Percentiles rank a stretch among this genome's conserved stretches.
Evolutionary conservation across 208 protist species (phyloP).

Genomic region (Leishmania gerbilli): DNA sequence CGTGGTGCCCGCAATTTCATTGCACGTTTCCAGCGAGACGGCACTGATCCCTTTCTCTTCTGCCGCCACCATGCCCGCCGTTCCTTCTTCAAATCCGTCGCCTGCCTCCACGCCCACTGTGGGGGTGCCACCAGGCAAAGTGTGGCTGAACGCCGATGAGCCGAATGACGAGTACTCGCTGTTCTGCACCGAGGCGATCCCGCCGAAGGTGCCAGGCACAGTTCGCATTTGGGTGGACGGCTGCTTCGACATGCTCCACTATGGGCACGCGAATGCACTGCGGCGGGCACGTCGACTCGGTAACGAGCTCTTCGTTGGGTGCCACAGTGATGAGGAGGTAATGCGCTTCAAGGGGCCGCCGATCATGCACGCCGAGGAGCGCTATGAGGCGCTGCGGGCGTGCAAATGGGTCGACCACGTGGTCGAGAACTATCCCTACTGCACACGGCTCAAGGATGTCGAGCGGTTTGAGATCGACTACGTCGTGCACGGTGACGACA

Average conservation of each 20-base stretch:
- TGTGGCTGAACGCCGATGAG: conserved; percentile 75
- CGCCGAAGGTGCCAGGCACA: conserved; percentile 67
- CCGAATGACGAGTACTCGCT: conserved; percentile 69
- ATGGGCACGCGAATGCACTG: conserved; percentile 89
- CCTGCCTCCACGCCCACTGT: background rate
- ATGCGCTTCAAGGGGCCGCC: conserved; percentile 95
- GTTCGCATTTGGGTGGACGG: conserved; percentile 90
- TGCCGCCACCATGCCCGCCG: background rate
- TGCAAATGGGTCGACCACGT: conserved; percentile 99
- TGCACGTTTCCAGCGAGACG: background rate
- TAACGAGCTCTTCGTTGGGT: conserved; percentile 96
- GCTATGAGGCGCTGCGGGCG: conserved; percentile 92
- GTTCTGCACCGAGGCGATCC: conserved; percentile 42
- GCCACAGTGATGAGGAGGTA: conserved; percentile 97
- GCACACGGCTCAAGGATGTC: conserved; percentile 90
- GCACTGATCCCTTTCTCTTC: background rate
- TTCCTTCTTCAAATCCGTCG: background rate
- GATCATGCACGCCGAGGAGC: conserved; percentile 97
- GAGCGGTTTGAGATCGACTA: conserved; percentile 95
- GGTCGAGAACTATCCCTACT: conserved; percentile 95
- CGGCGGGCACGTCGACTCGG: conserved; percentile 90
- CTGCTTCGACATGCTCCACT: conserved; percentile 93
- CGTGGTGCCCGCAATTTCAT: background rate
- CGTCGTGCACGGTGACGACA: conserved; percentile 98
- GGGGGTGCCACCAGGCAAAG: conserved; percentile 41